Evolutionary conservation across 352 stramenopile genomes (phyloP), one percentile per base, ranked within the genome.

Genomic region (Thalassiosira ordinaria): DNA sequence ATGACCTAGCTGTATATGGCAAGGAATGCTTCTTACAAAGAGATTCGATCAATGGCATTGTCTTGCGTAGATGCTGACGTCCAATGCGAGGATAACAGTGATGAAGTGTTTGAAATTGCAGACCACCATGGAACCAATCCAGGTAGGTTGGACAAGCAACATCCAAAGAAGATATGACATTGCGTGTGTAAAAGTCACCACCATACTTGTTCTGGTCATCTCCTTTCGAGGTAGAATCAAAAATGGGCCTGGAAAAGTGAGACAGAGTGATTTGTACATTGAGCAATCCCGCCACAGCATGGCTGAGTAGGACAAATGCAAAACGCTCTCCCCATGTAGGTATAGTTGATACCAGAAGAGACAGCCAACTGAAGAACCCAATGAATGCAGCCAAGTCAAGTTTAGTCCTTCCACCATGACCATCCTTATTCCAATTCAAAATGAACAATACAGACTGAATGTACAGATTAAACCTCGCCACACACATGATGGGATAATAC

Each of bases 231-330:
- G 66, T n/a, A n/a, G 39, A 73, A 13, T 92, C 76, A 64, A 91
- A 93, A 26, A 88, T 91, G 49, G 86, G 76, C 64, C 89, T 87
- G 9, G 85, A 88, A 75, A 95, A 95, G 78, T 96, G 92, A 31
- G 81, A 93, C 14, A 96, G 60, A 31, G 75, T 89, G 65, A 96
- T 96, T 75, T 96, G 93, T 13, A 96, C 91, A 78, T 96, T 93
- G 3, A 96, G 82, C 16, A 96, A 84, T 53, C 90, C 91, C 9
- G 92, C 86, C 9, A 95, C 73, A 8, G 68, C 86, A 80, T 96
- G 93, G 61, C 79, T 89, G 6, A 96, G 27, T 13, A 95, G 64
- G 41, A 95, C 71, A 65, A 89, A 96, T 18, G 68, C 64, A 37
- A 93, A 24, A 4, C 55, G 20, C 47, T 85, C 71, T 14, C 46